phyloP scores from a whole-genome alignment of 2,329 filamentous ascomycete species.

The Fusarium oligoseptatum region DNA sequence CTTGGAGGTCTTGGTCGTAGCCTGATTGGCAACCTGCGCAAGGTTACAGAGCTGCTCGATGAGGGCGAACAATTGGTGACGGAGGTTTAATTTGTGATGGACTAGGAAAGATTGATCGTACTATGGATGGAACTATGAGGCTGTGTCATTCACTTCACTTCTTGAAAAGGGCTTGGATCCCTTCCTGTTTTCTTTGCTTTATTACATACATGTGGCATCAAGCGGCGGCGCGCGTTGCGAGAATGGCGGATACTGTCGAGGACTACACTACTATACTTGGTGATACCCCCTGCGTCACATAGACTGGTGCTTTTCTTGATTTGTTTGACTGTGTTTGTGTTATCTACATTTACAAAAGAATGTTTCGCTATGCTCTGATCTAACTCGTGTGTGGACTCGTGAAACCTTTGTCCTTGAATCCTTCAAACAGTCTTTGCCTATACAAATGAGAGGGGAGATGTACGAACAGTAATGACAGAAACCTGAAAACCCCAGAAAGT shows the following conservation, averaged over 20 bases:
- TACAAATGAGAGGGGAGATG: neutral
- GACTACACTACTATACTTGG: constrained; percentile 22
- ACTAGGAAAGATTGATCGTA: neutral
- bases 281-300: constrained; percentile 42
- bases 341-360: constrained; percentile 5
- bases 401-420: neutral
- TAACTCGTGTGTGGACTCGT: neutral
- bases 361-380: neutral
- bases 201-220: constrained; percentile 26
- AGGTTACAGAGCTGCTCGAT: constrained; percentile 88
- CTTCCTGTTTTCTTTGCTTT: constrained; percentile 18
- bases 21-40: constrained; percentile 86
- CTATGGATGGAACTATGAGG: neutral
- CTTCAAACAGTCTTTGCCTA: neutral
- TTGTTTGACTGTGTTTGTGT: constrained; percentile 14
- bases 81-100: constrained; percentile 59
- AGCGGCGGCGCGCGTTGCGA: constrained; percentile 25
- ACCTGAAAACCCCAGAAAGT: neutral
- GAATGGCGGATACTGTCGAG: constrained; percentile 11
- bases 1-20: constrained; percentile 88
- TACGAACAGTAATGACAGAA: neutral
- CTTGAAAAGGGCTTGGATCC: constrained; percentile 4
- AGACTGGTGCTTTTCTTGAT: constrained; percentile 20
- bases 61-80: constrained; percentile 93
- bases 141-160: constrained; percentile 9